Conservation (phyloP, 805 yeast genomes). For the Metschnikowia similis region DNA sequence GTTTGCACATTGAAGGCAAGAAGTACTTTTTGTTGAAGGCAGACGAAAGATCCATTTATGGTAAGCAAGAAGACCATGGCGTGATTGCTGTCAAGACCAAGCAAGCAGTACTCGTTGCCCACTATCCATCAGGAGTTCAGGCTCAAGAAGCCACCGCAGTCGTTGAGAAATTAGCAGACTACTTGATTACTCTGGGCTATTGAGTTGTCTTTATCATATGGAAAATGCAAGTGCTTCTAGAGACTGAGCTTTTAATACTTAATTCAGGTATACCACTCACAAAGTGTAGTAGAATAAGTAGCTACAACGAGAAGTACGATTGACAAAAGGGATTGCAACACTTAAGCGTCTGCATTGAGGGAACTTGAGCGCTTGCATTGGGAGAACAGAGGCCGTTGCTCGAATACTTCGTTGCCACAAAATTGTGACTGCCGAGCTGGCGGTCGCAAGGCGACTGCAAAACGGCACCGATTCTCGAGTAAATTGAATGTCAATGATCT, state of each 20-base stretch:
- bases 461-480: background rate
- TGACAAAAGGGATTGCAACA: background rate
- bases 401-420: background rate
- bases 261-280: background rate
- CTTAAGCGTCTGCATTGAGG: too few species aligned
- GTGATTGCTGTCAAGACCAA: conserved; percentile 87
- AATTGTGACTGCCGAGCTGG: background rate
- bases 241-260: background rate
- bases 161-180: conserved; percentile 94
- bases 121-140: conserved; percentile 84
- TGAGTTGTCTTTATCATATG: conserved; percentile 25
- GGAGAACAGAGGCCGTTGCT: too few species aligned
- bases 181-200: conserved; percentile 82
- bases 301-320: background rate
- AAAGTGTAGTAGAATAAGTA: background rate
- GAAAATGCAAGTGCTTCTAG: background rate
- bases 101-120: conserved; percentile 91
- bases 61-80: conserved; percentile 86
- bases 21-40: conserved; percentile 87
- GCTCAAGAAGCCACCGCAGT: conserved; percentile 94
- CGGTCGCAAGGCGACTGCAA: background rate
- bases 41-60: conserved; percentile 90
- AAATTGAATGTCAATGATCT: background rate
- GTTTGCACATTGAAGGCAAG: conserved; percentile 78
- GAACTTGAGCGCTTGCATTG: too few species aligned